These are phyloP conservation scores for Beta corolliflora DNA, from an alignment of 179 eudicot species.

Conservation along the genomic window DNA sequence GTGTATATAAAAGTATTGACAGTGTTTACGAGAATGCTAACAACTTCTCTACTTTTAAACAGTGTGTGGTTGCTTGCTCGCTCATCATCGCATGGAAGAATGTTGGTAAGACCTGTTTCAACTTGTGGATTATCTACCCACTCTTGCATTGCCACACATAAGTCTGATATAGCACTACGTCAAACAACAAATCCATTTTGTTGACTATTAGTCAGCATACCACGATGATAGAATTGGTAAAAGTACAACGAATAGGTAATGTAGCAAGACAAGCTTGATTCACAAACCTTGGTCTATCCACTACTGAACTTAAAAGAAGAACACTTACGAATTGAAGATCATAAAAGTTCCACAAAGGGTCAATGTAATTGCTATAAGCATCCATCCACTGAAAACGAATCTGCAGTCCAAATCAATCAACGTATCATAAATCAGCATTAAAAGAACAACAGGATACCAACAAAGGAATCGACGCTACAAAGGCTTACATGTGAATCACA, in stretches of 20 bases:
- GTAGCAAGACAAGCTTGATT: too few relatives aligned
- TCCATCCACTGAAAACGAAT: constrained; percentile 85
- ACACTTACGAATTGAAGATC: constrained; percentile 73
- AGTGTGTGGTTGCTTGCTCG: constrained; percentile 79
- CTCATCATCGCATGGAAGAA: constrained; percentile 94
- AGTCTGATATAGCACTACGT: constrained; percentile 72
- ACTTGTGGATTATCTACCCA: constrained; percentile 94
- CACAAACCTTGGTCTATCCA: not conserved
- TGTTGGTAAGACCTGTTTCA: constrained; percentile 88
- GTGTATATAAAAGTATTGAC: constrained; percentile 71
- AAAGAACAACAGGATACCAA: too few relatives aligned
- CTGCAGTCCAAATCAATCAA: constrained; percentile 41
- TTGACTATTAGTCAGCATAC: not conserved
- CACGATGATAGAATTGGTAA: not conserved
- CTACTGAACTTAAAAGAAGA: not conserved
- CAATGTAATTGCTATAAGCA: constrained; percentile 78
- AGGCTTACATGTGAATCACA: too few relatives aligned
- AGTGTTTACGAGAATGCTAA: constrained; percentile 50
- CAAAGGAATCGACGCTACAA: too few relatives aligned
- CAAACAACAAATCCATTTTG: constrained; percentile 11
- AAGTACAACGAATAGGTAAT: not conserved
- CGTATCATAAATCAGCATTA: not conserved
- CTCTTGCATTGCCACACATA: constrained; percentile 94
- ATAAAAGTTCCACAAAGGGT: constrained; percentile 81
- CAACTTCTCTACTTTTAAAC: constrained; percentile 66